Evolutionary conservation across 257 asterid genomes (phyloP), one percentile per base, ranked within the genome.

Genomic region (Linaria vulgaris): DNA sequence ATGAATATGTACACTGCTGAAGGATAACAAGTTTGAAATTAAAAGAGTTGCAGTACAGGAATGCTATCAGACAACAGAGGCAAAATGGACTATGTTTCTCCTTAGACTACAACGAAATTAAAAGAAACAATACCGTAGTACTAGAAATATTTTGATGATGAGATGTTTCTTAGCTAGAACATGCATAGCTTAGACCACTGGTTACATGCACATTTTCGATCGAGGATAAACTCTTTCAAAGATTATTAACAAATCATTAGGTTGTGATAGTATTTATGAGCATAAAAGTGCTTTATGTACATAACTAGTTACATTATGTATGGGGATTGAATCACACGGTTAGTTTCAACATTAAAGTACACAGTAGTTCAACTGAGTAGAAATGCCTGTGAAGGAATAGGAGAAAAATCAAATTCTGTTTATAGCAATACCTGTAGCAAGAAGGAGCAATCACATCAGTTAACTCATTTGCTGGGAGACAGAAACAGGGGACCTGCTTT

Each of bases 391-490:
- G 25, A 66, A 17, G 48, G 14, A 13, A 43, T 43, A 1, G 16
- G n/a, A n/a, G n/a, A n/a, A n/a, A n/a, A n/a, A 12, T 56, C 57
- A 34, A 45, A 13, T 56, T 67, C 20, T 25, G 46, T 9, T 13
- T 15, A 24, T 47, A 31, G 17, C 25, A 45, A 66, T 76, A 92
- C 99, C 99, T 92, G 81, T 89, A 92, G 84, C 99, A 92, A 61
- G 99, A 92, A 74, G 99, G 96, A 59, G 99, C 99, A 64, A 92
- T 92, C 72, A 82, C 99, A 81, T 92, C 97, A 34, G 87, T 91
- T 67, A 92, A 79, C 58, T 92, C 99, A 67, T 92, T 92, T 56
- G 99, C 99, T 72, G 99, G 99, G 74, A 92, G 91, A 82, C 86
- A 83, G 94, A 92, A 92, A 85, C 89, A 92, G 54, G 97, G 99